Evolutionary conservation across 352 stramenopile genomes (phyloP).

Genomic region (Pythium pyrilobum): DNA sequence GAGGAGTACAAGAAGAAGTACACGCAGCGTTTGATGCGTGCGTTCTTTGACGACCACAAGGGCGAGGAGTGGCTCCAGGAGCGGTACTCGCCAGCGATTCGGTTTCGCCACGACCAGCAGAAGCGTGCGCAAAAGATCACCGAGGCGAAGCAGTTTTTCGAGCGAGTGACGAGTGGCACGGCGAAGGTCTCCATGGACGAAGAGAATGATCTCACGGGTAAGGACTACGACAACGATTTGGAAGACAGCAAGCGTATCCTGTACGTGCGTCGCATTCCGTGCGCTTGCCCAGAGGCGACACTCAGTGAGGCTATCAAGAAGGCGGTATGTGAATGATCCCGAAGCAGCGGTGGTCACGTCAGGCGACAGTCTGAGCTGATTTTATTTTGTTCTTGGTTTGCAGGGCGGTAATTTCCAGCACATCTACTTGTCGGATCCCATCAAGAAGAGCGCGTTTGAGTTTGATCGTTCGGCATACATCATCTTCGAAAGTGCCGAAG

Average conservation of each 20-base stretch:
- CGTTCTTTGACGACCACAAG: conserved; percentile 86
- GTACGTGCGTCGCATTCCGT: conserved; percentile 78
- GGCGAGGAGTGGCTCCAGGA: conserved; percentile 84
- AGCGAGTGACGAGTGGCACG: conserved; percentile 46
- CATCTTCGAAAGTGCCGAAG: conserved; percentile 69
- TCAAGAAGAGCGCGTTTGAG: conserved; percentile 84
- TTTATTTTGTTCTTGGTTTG: background rate
- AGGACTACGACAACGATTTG: conserved; percentile 74
- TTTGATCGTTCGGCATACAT: conserved; percentile 85
- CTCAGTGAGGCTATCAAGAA: conserved; percentile 82
- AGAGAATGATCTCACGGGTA: conserved; percentile 29
- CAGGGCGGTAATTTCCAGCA: conserved; percentile 72
- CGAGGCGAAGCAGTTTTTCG: conserved; percentile 70
- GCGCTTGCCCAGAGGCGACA: conserved; percentile 59
- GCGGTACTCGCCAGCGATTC: conserved; percentile 75
- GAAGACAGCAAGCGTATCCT: conserved; percentile 72
- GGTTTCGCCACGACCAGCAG: conserved; percentile 52
- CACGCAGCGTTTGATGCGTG: conserved; percentile 62
- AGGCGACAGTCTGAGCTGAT: background rate
- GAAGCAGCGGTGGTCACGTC: background rate
- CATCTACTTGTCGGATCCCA: conserved; percentile 74
- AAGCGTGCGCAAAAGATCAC: conserved; percentile 64
- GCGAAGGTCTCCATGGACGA: conserved; percentile 68
- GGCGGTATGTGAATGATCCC: conserved; percentile 41
- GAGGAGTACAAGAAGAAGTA: conserved; percentile 90